These are phyloP conservation scores for Flaveria ramosissima DNA, from an alignment of 129 eudicot species.

Conservation along the genomic window DNA sequence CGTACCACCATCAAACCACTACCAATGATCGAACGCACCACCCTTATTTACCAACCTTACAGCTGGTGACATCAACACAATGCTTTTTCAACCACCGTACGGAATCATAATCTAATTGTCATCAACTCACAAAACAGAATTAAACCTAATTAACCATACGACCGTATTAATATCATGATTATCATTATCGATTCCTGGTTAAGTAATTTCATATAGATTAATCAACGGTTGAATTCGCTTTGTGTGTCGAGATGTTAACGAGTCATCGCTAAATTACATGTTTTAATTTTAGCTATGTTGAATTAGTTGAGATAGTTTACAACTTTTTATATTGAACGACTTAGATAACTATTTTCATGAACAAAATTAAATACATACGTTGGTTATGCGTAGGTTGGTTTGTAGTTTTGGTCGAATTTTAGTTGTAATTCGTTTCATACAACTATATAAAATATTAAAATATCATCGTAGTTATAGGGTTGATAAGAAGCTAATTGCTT, in stretches of 20 bases:
- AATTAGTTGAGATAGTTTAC: no score
- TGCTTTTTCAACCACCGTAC: conserved; percentile 25
- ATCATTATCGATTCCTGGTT: no score
- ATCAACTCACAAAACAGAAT: not conserved
- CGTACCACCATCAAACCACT: conserved; percentile 23
- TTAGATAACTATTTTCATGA: no score
- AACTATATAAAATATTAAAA: not conserved
- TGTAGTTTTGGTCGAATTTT: not conserved
- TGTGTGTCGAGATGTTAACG: no score
- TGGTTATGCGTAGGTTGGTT: not conserved
- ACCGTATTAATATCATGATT: no score
- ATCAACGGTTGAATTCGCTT: no score
- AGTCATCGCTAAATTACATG: no score
- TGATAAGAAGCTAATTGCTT: no score
- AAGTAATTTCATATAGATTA: no score
- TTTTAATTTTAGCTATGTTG: no score
- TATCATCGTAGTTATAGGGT: no score
- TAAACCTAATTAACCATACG: not conserved
- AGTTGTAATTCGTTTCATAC: not conserved
- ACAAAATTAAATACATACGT: not conserved
- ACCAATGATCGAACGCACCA: conserved; percentile 11
- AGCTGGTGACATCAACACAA: conserved; percentile 12
- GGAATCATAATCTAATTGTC: conserved; percentile 14
- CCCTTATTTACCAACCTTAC: conserved; percentile 28
- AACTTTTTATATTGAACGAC: no score